These are phyloP conservation scores for Martiniozyma asiatica DNA, from an alignment of 1,139 yeast species.

Conservation along the genomic window DNA sequence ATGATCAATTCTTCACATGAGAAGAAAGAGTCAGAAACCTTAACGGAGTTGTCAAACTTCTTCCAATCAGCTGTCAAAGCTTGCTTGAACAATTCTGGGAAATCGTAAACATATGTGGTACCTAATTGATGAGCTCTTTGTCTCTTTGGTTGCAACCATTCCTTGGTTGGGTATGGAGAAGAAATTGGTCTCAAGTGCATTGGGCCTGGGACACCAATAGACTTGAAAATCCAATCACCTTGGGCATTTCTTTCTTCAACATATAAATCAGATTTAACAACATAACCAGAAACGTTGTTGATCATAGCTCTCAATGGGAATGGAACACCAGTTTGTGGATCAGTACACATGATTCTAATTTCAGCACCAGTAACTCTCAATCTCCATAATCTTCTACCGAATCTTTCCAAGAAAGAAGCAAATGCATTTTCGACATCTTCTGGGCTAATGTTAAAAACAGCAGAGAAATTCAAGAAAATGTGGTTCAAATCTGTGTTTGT, in stretches of 20 bases:
- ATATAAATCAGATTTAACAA: conserved; percentile 88
- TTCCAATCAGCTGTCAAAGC: conserved; percentile 83
- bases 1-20: conserved; percentile 68
- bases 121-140: conserved; percentile 98
- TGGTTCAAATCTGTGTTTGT: conserved; percentile 93
- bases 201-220: conserved; percentile 86
- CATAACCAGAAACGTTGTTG: conserved; percentile 93
- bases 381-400: conserved; percentile 95
- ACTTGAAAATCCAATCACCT: conserved; percentile 95
- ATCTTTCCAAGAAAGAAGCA: conserved; percentile 94
- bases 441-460: conserved; percentile 86
- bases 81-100: conserved; percentile 97
- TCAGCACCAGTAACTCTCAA: conserved; percentile 95
- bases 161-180: conserved; percentile 95
- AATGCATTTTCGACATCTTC: conserved; percentile 96
- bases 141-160: conserved; percentile 95
- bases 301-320: conserved; percentile 95
- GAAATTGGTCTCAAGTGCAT: conserved; percentile 96
- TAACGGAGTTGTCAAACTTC: conserved; percentile 38
- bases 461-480: conserved; percentile 90
- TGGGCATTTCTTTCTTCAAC: conserved; percentile 84
- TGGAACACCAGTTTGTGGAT: conserved; percentile 74
- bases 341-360: conserved; percentile 89
- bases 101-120: conserved; percentile 93
- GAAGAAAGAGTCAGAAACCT: conserved; percentile 71